Evolutionary conservation across 2,329 filamentous ascomycete species (phyloP), one percentile per base, ranked within the genome.

Genomic region (Stachybotrys elegans): DNA sequence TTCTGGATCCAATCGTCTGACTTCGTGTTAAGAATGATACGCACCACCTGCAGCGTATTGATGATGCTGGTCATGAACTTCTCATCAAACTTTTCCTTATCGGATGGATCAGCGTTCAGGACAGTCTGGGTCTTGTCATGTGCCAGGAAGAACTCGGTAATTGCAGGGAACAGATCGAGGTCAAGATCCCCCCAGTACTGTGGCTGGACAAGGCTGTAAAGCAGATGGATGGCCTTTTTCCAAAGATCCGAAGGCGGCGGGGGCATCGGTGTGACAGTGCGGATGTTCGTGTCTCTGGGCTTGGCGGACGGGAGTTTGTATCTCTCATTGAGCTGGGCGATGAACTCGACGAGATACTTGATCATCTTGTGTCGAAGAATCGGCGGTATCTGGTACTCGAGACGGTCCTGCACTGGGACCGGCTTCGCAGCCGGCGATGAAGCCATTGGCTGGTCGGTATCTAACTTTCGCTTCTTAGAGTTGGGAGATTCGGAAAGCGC

Each of bases 331-430:
- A 96, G 75, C 41, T 89, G 86, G 2, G 90, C 91, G 54, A 97
- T 95, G 65, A 97, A 97, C 48, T 93, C 88, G 22, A 97, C 87
- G 23, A 98, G 78, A 58, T 97, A 98, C 65, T 95, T 96, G 39
- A 96, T 78, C 71, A 98, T 85, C 63, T 89, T 85, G 35, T 83
- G 78, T 17, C 91, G 81, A 43, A 86, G 81, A 2, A 78, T 62
- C 1, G 76, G 61, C 8, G 86, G 79, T 21, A 92, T 83, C 48
- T 78, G 73, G 53, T 87, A 91, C 44, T 90, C 86, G 0, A 69
- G 65, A 47, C 75, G 74, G 40, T 83, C 82, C 21, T 65, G 61
- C 7, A 69, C 63, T 11, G 70, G 43, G 14, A 37, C 29, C 34
- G 52, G 59, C 29, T 68, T 68, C 9, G 70, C 66, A 12, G 76